Evolutionary conservation across 1,139 yeast species (phyloP), one percentile per base, ranked within the genome.

Genomic region (Debaryomyces robertsiae): DNA sequence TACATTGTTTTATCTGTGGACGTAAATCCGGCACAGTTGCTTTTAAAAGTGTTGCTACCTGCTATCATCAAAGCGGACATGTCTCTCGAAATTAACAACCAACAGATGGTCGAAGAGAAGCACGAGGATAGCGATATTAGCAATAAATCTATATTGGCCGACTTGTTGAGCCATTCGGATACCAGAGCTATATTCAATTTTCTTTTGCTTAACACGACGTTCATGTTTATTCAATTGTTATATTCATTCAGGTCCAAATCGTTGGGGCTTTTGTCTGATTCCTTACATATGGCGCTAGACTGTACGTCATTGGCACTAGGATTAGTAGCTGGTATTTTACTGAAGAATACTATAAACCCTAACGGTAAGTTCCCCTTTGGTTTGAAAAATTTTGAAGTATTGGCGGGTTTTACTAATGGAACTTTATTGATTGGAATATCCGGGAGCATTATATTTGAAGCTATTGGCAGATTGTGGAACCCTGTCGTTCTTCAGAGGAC

Each of bases 361-460:
- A 81, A 81, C 43, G 76, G 83, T 10, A 74, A 80, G 43, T 93
- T 79, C 55, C 98, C 98, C 0, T 90, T 88, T 65, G 97, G 97
- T 0, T 70, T 91, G 43, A 75, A 82, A 10, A 81, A 89, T 58
- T 82, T 93, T 37, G 98, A 91, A 57, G 89, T 94, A 1, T 72
- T 94, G 44, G 94, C 97, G 0, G 98, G 98, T 0, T 93, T 93
- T 54, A 87, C 98, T 5, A 93, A 93, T 60, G 98, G 96, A 7
- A 84, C 95, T 5, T 64, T 93, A 36, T 69, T 93, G 37, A 66
- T 94, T 23, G 97, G 96, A 2, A 93, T 93, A 35, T 90, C 93
- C 22, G 84, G 87, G 14, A 93, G 96, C 15, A 91, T 94, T 36
- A 73, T 87, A 25, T 81, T 88, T 47, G 97, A 93, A 61, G 95